Base-by-base conservation (phyloP, 306 rosid species). In the Rosa lucieae region DNA sequence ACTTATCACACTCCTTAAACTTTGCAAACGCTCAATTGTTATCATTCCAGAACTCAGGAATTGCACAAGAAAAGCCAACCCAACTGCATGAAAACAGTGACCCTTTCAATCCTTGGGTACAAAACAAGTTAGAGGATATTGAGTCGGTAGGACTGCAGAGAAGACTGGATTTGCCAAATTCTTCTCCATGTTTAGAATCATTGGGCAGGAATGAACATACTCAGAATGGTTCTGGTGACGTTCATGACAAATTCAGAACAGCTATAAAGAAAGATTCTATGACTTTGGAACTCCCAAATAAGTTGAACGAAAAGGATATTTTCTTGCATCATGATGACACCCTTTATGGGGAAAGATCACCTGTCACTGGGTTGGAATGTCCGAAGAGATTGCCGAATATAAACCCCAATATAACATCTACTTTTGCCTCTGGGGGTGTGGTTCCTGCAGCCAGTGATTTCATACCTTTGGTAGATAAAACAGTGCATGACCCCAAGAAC, bases 1-100 rank as follows among this genome's bases (percentile, higher is more conserved):
- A 72, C 82, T 86, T 75, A 4, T 86, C 82, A 51, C 80, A 84
- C 70, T 88, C 97, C 40, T 70, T 87, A 79, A 82, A 81, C 83
- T 84, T 84, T 67, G 78, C 79, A 70, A 87, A 83, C 81, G 78
- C 79, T 76, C 90, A 80, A 58, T 70, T 82, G 73, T 72, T 90
- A 77, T 85, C 85, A 79, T 44, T 72, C 72, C 53, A 85, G 51
- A 63, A 23, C 75, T 73, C 90, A 56, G 79, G 81, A 80, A 70
- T 74, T 78, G 77, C 85, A 12, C 88, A 80, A 47, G 88, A 82
- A 73, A 88, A 68, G 49, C 80, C 73, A 42, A 61, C 65, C 75
- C 84, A 83, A 67, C 81, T 61, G 77, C 87, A 42, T 75, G 85
- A 53, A 20, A 87, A 80, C 82, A 49, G 79, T 20, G 48, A 79